phyloP scores from a whole-genome alignment of 192 early-diverging fungal genomes.

The Entrophospora sp. region DNA sequence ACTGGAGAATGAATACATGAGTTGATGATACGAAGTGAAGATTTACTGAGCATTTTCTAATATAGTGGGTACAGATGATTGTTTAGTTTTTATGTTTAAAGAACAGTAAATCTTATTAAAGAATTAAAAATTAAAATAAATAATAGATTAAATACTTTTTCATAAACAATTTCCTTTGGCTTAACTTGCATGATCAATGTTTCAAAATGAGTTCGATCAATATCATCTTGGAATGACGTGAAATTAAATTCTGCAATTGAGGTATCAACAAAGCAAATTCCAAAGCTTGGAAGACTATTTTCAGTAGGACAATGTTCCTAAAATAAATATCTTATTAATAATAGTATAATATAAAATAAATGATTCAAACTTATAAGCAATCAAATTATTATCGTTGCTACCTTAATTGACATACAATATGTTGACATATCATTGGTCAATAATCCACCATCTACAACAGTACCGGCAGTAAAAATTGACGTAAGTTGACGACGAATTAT shows the following conservation, averaged over 20 bases:
- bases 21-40: constrained; percentile 42
- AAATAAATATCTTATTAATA: too few relatives aligned
- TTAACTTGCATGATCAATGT: constrained; percentile 88
- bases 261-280: constrained; percentile 91
- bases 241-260: constrained; percentile 87
- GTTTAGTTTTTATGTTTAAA: too few relatives aligned
- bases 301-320: constrained; percentile 27
- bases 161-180: constrained; percentile 84
- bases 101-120: too few relatives aligned
- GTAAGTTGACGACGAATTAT: constrained; percentile 82
- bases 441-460: constrained; percentile 80
- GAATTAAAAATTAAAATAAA: too few relatives aligned
- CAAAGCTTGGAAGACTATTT: constrained; percentile 52
- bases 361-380: too few relatives aligned
- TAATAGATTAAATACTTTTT: too few relatives aligned
- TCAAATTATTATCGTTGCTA: too few relatives aligned
- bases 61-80: too few relatives aligned
- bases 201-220: constrained; percentile 80
- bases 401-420: constrained; percentile 93
- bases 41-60: constrained; percentile 26
- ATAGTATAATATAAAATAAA: too few relatives aligned
- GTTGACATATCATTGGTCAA: constrained; percentile 86
- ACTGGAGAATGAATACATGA: constrained; percentile 27
- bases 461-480: constrained; percentile 80
- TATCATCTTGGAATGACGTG: constrained; percentile 73